Conservation (phyloP, 352 stramenopile species). For the Phytophthora brassicae region DNA sequence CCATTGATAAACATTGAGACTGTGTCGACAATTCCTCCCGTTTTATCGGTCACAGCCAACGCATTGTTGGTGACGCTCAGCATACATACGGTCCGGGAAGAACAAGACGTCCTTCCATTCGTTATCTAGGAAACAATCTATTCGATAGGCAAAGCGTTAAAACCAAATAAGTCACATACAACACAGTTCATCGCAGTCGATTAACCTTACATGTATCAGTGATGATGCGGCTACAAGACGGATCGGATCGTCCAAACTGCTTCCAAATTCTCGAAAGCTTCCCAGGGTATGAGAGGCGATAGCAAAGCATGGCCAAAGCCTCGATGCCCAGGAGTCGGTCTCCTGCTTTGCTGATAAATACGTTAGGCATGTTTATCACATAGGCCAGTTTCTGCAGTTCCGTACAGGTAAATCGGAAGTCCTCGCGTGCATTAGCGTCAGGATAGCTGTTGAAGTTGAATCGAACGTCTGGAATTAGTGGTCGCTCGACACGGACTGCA, state of each 20-base stretch:
- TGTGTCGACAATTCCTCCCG: background rate
- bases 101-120: background rate
- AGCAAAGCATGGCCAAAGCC: conserved; percentile 5
- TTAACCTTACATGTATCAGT: conserved; percentile 1
- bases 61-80: background rate
- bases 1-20: conserved; percentile 10
- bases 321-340: background rate
- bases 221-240: conserved; percentile 7
- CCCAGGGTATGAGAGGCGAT: conserved; percentile 2
- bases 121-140: conserved; percentile 10
- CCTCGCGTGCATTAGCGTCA: too few relatives aligned
- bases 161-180: too few relatives aligned
- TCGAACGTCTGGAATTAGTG: too few relatives aligned
- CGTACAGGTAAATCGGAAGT: too few relatives aligned
- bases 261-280: conserved; percentile 6
- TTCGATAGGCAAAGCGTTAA: background rate
- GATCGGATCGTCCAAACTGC: conserved; percentile 3
- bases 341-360: background rate
- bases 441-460: too few relatives aligned
- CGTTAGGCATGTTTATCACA: background rate
- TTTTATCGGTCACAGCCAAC: background rate
- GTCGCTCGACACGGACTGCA: too few relatives aligned
- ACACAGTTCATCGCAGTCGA: too few relatives aligned
- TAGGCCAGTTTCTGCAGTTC: too few relatives aligned
- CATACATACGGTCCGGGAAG: conserved; percentile 3